Conservation (phyloP, 2,329 filamentous ascomycete species). For the Diaporthe citriasiana region DNA sequence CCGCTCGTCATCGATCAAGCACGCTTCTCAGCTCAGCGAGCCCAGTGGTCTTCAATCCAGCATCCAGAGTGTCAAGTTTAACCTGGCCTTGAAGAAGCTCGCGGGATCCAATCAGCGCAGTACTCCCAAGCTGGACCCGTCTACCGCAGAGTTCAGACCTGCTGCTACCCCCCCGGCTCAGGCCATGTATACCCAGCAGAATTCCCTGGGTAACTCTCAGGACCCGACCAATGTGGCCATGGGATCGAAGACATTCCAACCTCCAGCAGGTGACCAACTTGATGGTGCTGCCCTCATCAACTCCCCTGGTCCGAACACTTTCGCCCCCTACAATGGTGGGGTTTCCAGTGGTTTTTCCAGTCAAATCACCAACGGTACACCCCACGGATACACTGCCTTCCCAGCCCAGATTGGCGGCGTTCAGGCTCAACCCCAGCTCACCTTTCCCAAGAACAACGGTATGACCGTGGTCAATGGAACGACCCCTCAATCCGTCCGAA, state of each 20-base stretch:
- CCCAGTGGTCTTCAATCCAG: neutral
- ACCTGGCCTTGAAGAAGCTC: neutral
- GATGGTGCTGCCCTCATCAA: neutral
- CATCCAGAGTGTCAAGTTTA: neutral
- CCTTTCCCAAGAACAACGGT: slow-evolving; percentile 4
- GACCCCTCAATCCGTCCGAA: neutral
- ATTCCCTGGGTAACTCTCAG: neutral
- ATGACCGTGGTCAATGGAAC: neutral
- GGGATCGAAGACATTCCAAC: neutral
- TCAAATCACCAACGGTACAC: neutral
- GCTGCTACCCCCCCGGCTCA: neutral
- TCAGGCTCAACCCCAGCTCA: neutral
- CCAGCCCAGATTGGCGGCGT: slow-evolving; percentile 5
- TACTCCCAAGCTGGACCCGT: neutral
- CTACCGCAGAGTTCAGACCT: slow-evolving; percentile 15
- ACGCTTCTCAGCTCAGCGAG: slow-evolving; percentile 17
- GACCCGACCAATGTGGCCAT: neutral
- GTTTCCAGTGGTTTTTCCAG: neutral
- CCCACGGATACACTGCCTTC: slow-evolving; percentile 11
- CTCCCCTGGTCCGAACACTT: neutral
- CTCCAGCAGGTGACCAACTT: neutral
- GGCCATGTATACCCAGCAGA: neutral
- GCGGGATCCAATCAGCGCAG: neutral
- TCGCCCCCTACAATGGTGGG: neutral
- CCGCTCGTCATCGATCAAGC: neutral